phyloP scores from a whole-genome alignment of 2,329 filamentous ascomycete species.

The Amauroascus niger region DNA sequence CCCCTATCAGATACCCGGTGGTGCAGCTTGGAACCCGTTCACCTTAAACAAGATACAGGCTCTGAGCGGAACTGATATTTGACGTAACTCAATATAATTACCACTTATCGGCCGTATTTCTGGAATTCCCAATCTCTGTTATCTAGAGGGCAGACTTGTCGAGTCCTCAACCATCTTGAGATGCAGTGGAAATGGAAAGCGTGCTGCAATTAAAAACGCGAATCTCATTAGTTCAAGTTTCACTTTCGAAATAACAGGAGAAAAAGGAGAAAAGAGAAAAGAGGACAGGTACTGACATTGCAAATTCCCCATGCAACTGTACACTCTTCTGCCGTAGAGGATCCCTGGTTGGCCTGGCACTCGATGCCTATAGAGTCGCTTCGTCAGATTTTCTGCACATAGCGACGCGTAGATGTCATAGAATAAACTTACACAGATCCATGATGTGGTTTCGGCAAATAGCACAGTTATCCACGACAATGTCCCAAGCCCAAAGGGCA shows the following conservation, averaged over 20 bases:
- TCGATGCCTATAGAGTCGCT: conserved; percentile 61
- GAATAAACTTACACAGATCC: conserved; percentile 67
- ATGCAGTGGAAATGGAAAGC: conserved; percentile 99
- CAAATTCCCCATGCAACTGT: conserved; percentile 99
- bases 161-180: conserved; percentile 97
- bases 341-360: conserved; percentile 97
- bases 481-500: conserved; percentile 98
- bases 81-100: not conserved
- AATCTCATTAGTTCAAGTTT: not conserved
- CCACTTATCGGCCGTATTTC: conserved; percentile 69
- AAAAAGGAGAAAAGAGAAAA: not conserved
- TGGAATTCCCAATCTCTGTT: conserved; percentile 99
- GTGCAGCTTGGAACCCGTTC: not conserved
- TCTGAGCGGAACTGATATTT: not conserved
- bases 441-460: conserved; percentile 99
- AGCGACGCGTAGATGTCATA: not conserved
- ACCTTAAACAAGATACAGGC: not conserved
- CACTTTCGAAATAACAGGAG: not conserved
- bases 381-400: not conserved
- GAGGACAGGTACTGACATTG: conserved; percentile 58
- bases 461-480: conserved; percentile 97
- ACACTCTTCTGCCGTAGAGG: conserved; percentile 93
- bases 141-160: conserved; percentile 93
- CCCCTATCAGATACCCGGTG: not conserved
- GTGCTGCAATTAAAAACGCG: conserved; percentile 52